Evolutionary conservation across 805 yeast genomes (phyloP), one percentile per base, ranked within the genome.

Genomic region (Lachancea sp.): DNA sequence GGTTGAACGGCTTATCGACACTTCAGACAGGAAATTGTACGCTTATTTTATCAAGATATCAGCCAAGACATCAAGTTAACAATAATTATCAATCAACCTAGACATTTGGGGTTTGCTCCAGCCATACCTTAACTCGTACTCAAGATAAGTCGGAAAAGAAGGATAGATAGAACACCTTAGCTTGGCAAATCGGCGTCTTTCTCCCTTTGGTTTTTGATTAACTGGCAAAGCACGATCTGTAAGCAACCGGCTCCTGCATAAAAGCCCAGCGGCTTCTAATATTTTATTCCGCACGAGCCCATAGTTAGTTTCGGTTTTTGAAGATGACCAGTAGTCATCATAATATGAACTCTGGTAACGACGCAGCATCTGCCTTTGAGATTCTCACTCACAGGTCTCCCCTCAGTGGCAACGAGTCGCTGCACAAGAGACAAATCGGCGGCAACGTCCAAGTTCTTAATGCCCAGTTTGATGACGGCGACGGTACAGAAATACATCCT

Each of bases 301-400:
- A 6, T 12, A 15, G 8, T 26, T 12, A 12, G 8, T 11, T 6
- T 11, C 16, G 30, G 19, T 36, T 17, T 29, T 29, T 36, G 12
- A 18, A 18, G 17, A 38, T 32, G 36, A 3, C 25, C 16, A 9
- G 29, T 8, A 15, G 12, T 16, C 6, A 29, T 5, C 8, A 18
- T 22, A 22, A 29, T 34, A 36, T 36, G 39, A 17, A 21, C 11
- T 13, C 22, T 3, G 34, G 36, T 11, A 40, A 35, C 39, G 43
- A 40, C 39, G 40, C 36, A 17, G 39, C 43, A n/a, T 40, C 43
- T 4, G 43, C 43, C 19, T 40, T 40, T 28, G 43, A 40, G 35
- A 34, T 40, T 17, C 36, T 34, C 8, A 28, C 36, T 8, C 30
- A 40, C 17, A 33, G 29, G 29, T 29, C 36, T 13, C 31, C 36